Evolutionary conservation across 257 asterid genomes (phyloP), one percentile per base, ranked within the genome.

Genomic region (Striga asiatica): DNA sequence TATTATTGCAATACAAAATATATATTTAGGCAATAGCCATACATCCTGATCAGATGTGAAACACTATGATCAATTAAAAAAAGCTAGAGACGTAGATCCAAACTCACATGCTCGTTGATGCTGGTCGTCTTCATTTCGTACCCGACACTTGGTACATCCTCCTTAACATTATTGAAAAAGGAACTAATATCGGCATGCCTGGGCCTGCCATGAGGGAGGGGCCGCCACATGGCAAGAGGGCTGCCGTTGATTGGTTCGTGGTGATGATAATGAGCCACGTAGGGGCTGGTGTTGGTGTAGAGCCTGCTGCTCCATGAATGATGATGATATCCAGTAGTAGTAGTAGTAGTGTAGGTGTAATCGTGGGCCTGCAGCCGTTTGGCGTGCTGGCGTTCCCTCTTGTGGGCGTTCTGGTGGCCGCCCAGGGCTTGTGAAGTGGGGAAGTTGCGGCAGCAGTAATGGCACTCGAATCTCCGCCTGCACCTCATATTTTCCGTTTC

Each of bases 41-140:
- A n/a, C n/a, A n/a, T n/a, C n/a, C n/a, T n/a, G n/a, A n/a, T n/a
- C n/a, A n/a, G n/a, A n/a, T n/a, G n/a, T n/a, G n/a, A n/a, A n/a
- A n/a, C n/a, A n/a, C n/a, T n/a, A n/a, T n/a, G n/a, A n/a, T n/a
- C n/a, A n/a, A n/a, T n/a, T n/a, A n/a, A n/a, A n/a, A n/a, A 8
- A 11, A 38, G 8, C 47, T 71, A 85, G 69, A 85, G 78, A 74
- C 69, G 93, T 61, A 85, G 74, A 71, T 85, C 95, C 77, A 85
- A 74, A 80, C 93, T 85, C 68, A 85, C 86, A 18, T 76, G 76
- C 64, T 79, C 95, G 66, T 81, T 85, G 72, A 65, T 66, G 64
- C 57, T 68, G 17, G 70, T 17, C 1, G 4, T 5, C 59, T 73
- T 74, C 19, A 76, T 25, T 41, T 79, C 78, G 22, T 71, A 73